These are phyloP conservation scores for Talaromyces rugulosus DNA, from an alignment of 2,329 filamentous ascomycete species.

Conservation along the genomic window DNA sequence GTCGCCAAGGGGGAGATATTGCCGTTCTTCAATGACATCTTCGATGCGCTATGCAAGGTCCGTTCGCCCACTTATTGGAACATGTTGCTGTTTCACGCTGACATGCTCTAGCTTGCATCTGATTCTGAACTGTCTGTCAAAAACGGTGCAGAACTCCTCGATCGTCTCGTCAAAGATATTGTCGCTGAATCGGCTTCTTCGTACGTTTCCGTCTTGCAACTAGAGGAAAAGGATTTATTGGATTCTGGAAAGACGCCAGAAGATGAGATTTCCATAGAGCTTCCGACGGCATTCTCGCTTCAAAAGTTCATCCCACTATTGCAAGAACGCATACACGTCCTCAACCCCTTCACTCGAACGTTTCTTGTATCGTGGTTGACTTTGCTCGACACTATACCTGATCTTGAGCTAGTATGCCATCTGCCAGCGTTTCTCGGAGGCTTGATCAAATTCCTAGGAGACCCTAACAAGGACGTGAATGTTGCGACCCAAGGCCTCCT, in stretches of 20 bases:
- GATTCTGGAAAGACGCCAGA: constrained; percentile 47
- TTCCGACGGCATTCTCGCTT: constrained; percentile 87
- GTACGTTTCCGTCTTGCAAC: constrained; percentile 83
- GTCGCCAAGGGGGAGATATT: constrained; percentile 97
- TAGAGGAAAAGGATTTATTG: constrained; percentile 9
- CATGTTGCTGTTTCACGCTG: neutral
- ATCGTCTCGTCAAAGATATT: constrained; percentile 93
- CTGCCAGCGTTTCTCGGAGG: constrained; percentile 88
- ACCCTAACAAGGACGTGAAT: constrained; percentile 89
- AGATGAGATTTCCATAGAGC: constrained; percentile 38
- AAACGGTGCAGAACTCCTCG: constrained; percentile 91
- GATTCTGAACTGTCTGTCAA: constrained; percentile 97
- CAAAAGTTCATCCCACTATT: constrained; percentile 86
- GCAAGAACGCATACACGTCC: constrained; percentile 87
- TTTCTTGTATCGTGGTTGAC: constrained; percentile 97
- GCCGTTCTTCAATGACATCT: constrained; percentile 97
- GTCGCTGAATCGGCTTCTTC: constrained; percentile 91
- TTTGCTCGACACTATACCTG: constrained; percentile 90
- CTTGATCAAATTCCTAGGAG: constrained; percentile 85
- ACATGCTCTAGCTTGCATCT: constrained; percentile 68
- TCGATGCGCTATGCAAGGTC: constrained; percentile 95
- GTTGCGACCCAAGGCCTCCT: constrained; percentile 84
- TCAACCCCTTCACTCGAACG: constrained; percentile 90
- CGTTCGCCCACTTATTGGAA: constrained; percentile 14
- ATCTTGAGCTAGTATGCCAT: constrained; percentile 89